Conservation (phyloP, 768 basidiomycete species). For the Dacryopinax primogenitus region DNA sequence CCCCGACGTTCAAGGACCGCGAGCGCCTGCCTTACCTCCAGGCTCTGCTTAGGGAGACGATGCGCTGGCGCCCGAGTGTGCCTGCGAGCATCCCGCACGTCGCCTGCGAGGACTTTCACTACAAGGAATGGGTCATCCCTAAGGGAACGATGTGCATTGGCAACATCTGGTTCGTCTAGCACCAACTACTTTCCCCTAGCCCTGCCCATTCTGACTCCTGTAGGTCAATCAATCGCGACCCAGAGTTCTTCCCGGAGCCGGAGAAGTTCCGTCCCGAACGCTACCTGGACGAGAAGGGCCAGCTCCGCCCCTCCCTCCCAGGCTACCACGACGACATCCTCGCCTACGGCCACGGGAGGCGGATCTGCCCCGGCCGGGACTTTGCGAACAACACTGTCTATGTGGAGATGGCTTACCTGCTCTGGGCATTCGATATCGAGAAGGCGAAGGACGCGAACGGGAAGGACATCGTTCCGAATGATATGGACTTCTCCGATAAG, state of each 20-base stretch:
- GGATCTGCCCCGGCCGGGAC: constrained; percentile 6
- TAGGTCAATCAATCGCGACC: constrained; percentile 3
- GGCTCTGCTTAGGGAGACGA: constrained; percentile 16
- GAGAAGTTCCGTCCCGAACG: background rate
- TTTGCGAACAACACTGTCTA: constrained; percentile 7
- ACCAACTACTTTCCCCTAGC: background rate
- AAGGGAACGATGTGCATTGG: background rate
- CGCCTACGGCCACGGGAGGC: constrained; percentile 3
- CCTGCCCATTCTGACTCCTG: background rate
- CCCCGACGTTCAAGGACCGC: constrained; percentile 13
- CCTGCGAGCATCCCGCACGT: constrained; percentile 11
- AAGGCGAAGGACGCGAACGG: constrained; percentile 1
- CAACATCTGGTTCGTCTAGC: constrained; percentile 4
- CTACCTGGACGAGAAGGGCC: background rate
- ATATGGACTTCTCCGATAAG: constrained; percentile 5
- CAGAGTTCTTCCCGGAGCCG: background rate
- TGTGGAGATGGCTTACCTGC: background rate
- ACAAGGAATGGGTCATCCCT: constrained; percentile 1
- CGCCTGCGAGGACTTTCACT: background rate
- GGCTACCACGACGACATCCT: constrained; percentile 9
- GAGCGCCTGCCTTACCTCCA: constrained; percentile 17
- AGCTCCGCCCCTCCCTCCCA: background rate
- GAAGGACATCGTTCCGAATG: background rate
- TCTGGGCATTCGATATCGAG: constrained; percentile 2
- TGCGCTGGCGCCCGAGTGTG: constrained; percentile 15